These are phyloP conservation scores for Raphanus sativus DNA, from an alignment of 345 rosid genomes.

Conservation along the genomic window DNA sequence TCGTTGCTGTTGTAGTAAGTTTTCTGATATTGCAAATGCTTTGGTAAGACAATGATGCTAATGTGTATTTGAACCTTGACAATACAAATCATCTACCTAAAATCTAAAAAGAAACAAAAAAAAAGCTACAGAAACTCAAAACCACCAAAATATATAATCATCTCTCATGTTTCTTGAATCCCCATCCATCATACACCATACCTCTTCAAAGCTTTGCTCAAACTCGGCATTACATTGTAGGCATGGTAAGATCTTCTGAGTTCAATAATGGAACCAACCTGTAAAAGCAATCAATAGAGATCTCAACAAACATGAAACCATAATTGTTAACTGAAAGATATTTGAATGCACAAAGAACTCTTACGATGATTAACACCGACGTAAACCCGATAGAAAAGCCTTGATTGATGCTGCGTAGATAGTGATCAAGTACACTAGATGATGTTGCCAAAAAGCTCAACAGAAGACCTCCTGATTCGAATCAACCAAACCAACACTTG, in stretches of 20 bases:
- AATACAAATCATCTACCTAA: slow-evolving; percentile 24
- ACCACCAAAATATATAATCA: slow-evolving; percentile 8
- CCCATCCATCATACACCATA: slow-evolving; percentile 62
- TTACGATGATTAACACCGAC: slow-evolving; percentile 83
- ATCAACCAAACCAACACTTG: slow-evolving; percentile 2
- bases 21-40: too few species aligned
- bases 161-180: slow-evolving; percentile 4
- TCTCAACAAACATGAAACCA: background rate
- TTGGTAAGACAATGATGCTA: too few species aligned
- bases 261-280: slow-evolving; percentile 98
- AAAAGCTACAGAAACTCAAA: slow-evolving; percentile 15
- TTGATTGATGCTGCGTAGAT: slow-evolving; percentile 73
- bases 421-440: slow-evolving; percentile 77
- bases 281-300: background rate
- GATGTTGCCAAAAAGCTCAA: slow-evolving; percentile 84
- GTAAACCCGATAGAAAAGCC: slow-evolving; percentile 89
- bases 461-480: slow-evolving; percentile 70
- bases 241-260: slow-evolving; percentile 96
- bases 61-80: slow-evolving; percentile 1
- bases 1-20: too few species aligned
- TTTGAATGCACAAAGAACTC: slow-evolving; percentile 12
- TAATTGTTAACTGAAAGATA: background rate
- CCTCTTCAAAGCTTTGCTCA: slow-evolving; percentile 82
- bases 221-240: slow-evolving; percentile 92
- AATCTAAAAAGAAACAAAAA: background rate